A percentile compares a stretch with the other conserved stretches of the same genome.
These are phyloP conservation scores for Phoma sp. DNA, from an alignment of 2,329 filamentous ascomycete genomes.

Conservation along the genomic window DNA sequence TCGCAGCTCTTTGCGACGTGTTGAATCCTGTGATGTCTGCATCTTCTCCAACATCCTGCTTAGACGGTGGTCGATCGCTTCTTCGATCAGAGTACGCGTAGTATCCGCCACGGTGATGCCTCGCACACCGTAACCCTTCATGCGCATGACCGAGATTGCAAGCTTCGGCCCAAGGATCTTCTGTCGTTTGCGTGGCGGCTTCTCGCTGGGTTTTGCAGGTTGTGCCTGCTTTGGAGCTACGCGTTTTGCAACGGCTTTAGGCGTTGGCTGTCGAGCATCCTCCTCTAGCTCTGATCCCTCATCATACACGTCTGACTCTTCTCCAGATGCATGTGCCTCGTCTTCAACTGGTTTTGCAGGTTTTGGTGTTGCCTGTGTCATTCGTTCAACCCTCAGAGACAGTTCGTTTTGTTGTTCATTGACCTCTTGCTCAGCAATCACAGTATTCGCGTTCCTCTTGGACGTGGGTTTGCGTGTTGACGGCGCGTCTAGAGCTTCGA, in stretches of 20 bases:
- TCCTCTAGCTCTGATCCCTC: slow-evolving; percentile 29
- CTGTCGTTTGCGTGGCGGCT: slow-evolving; percentile 38
- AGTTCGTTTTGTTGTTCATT: slow-evolving; percentile 25
- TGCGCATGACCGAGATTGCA: slow-evolving; percentile 45
- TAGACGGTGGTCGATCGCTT: slow-evolving; percentile 56
- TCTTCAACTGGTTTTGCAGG: not conserved
- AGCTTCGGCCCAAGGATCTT: slow-evolving; percentile 39
- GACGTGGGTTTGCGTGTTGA: slow-evolving; percentile 14
- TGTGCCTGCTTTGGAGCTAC: slow-evolving; percentile 21
- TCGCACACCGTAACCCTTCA: slow-evolving; percentile 44
- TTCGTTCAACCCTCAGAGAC: slow-evolving; percentile 25
- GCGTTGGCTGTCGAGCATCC: slow-evolving; percentile 13
- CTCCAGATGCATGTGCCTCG: not conserved
- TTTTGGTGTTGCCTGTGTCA: slow-evolving; percentile 5
- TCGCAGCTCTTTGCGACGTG: slow-evolving; percentile 49
- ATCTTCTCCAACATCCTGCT: slow-evolving; percentile 49
- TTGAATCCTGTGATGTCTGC: slow-evolving; percentile 49
- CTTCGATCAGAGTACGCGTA: slow-evolving; percentile 58
- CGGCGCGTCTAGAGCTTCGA: slow-evolving; percentile 21
- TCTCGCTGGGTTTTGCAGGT: slow-evolving; percentile 22
- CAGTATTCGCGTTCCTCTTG: slow-evolving; percentile 5
- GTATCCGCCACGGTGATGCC: slow-evolving; percentile 60
- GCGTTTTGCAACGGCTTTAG: slow-evolving; percentile 18
- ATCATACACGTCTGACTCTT: slow-evolving; percentile 12
- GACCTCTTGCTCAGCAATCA: slow-evolving; percentile 10